These are phyloP conservation scores for Fusarium virguliforme DNA, from an alignment of 2,329 filamentous ascomycete species.

Conservation along the genomic window DNA sequence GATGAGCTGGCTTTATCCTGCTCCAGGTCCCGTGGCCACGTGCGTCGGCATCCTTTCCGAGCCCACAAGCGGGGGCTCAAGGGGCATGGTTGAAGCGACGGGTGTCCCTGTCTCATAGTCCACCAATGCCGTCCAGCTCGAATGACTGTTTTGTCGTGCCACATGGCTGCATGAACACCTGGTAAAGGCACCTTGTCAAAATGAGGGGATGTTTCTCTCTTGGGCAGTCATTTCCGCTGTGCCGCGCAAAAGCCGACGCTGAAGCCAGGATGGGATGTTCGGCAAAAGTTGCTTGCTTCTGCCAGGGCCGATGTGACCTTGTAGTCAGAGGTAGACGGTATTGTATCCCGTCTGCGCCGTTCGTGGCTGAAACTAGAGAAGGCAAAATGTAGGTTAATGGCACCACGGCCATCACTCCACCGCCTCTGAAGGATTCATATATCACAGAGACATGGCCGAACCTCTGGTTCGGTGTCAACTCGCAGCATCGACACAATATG, in stretches of 20 bases:
- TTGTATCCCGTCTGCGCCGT: neutral
- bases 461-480: neutral
- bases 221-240: conserved; percentile 11
- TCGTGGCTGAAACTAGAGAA: conserved; percentile 5
- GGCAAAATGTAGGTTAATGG: neutral
- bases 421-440: neutral
- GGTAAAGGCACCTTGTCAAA: neutral
- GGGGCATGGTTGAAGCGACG: neutral
- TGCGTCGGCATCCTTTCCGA: conserved; percentile 11
- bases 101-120: conserved; percentile 8
- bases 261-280: conserved; percentile 18
- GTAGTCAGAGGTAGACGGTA: neutral
- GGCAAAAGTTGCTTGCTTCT: conserved; percentile 7
- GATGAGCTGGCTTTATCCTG: conserved; percentile 8
- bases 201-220: neutral
- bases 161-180: conserved; percentile 18
- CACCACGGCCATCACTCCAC: conserved; percentile 9
- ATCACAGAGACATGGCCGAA: neutral
- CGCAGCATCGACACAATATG: conserved; percentile 20
- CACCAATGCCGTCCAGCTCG: neutral
- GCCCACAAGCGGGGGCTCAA: conserved; percentile 4
- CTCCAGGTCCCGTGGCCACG: conserved; percentile 4
- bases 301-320: conserved; percentile 5
- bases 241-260: neutral
- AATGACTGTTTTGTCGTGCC: conserved; percentile 1